Evolutionary conservation across 139 green algal genomes (phyloP), one percentile per base, ranked within the genome.

Genomic region (Edaphochlamys debaryana): DNA sequence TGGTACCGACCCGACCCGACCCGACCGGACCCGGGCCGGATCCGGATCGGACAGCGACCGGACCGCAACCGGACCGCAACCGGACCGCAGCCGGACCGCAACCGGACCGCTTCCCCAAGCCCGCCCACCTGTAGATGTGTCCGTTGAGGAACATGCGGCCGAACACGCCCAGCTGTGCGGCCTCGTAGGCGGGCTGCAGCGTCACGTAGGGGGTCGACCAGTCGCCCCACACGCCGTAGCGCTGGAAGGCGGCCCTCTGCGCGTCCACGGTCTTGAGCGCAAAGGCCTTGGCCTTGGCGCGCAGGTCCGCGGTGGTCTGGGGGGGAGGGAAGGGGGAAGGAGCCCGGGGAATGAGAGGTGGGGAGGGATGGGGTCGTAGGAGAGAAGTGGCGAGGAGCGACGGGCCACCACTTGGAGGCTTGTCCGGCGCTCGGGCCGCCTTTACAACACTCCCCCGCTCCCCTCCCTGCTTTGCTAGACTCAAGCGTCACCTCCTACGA

Each of bases 181-280:
- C 96, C 93, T 98, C 96, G 82, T 98, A 98, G 23, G 85, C 58
- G 6, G 95, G 94, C 32, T 96, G 62, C 69, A 99, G 90, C 23
- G 98, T 99, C 42, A 99, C 85, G 92, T 99, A 99, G 29, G 97
- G 96, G 3, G 86, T n/a, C 4, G 94, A 90, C 96, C 96, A 99
- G 74, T 99, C 95, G 13, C 79, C 97, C 96, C 95, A 98, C 48
- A 99, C 91, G 52, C 97, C 97, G 89, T 98, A 99, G 64, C 96
- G 73, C 87, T 97, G 95, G 92, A 99, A 99, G 89, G 97, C 93
- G 32, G 94, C 86, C 3, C 86, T 70, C 91, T 99, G 98, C 27
- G 85, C 36, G 45, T 98, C 94, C 23, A 99, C 89, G 7, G 96
- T 97, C 42, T 94, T 91, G 1, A 97, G 85, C 17, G 98, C 98